Evolutionary conservation across 31 red algal species (phyloP).

Genomic region (Odonthalia washingtoniensis): DNA sequence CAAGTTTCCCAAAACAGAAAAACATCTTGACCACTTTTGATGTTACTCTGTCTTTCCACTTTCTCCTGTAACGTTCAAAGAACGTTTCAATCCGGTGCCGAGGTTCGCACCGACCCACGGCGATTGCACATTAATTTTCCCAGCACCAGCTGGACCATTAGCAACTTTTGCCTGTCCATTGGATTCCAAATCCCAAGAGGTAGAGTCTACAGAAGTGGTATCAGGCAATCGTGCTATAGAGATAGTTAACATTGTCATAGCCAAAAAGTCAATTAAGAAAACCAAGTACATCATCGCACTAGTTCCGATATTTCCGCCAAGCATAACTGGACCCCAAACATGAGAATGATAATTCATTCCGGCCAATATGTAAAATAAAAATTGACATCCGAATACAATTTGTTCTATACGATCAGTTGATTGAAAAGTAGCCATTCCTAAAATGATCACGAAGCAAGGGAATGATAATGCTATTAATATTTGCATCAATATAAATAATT

Average conservation of each 20-base stretch:
- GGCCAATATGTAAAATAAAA: slow-evolving; percentile 70
- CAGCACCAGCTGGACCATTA: too few species aligned
- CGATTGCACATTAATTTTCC: too few species aligned
- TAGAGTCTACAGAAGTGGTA: neutral
- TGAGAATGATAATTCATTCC: slow-evolving; percentile 64
- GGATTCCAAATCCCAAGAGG: neutral
- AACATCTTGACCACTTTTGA: too few species aligned
- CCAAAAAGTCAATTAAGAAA: slow-evolving; percentile 70
- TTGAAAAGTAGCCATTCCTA: slow-evolving; percentile 37
- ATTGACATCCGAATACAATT: slow-evolving; percentile 74
- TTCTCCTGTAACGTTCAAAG: too few species aligned
- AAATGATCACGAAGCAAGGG: slow-evolving; percentile 49
- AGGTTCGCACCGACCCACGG: too few species aligned
- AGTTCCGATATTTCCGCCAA: slow-evolving; percentile 62
- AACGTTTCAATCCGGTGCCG: too few species aligned
- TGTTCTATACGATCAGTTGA: slow-evolving; percentile 44
- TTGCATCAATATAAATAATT: slow-evolving; percentile 65
- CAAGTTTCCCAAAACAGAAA: too few species aligned
- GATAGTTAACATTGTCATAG: slow-evolving; percentile 71
- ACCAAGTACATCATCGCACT: slow-evolving; percentile 77
- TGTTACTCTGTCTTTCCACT: too few species aligned
- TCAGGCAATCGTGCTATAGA: slow-evolving; percentile 45
- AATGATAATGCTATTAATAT: slow-evolving; percentile 45
- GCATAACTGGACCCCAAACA: slow-evolving; percentile 68
- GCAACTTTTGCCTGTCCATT: too few species aligned